Evolutionary conservation across 257 asterid species (phyloP), one percentile per base, ranked within the genome.

Genomic region (Plantago elongata): DNA sequence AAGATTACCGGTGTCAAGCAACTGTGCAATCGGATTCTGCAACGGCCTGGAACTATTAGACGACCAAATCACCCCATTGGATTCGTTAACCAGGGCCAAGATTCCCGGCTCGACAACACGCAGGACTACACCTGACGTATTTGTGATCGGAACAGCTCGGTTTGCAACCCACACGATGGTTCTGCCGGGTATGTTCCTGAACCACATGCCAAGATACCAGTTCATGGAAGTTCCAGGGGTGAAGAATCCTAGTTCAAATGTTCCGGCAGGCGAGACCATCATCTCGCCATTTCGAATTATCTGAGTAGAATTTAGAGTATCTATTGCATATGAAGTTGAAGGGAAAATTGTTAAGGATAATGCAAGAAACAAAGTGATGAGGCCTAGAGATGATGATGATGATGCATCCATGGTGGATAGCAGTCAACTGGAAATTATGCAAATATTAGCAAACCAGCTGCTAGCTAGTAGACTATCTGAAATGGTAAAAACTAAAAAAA

Each of bases 1-100:
- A 57, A 82, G 76, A 51, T 84, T 84, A 9, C 93, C 86, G 0
- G 72, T 14, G 30, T 82, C 83, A 17, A 83, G 49, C 29, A 84
- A 16, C 37, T 68, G 79, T 0, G 70, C 71, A 9, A 71, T 43
- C 1, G 80, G 81, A 52, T 61, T 65, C 3, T 13, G 47, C 7
- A 51, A 65, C 1, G 45, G 1, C 14, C 59, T 51, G 11, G 84
- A 72, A 3, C 76, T 17, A 17, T 68, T 76, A 7, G 83, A 49
- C 1, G 84, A 77, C 94, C 87, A 83, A 13, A 78, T 17, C 9
- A 15, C 27, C 49, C 5, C 22, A 42, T 71, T 71, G 1, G 72
- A 27, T 6, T 9, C 74, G 46, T 65, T 66, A 4, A 51, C 43
- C 50, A 84, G 66, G 40, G 65, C 78, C 45, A 84, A 54, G 5